Percentiles rank a stretch among this genome's conserved stretches.
Conservation (phyloP, 1,139 yeast species). For the Pichia sp. region DNA sequence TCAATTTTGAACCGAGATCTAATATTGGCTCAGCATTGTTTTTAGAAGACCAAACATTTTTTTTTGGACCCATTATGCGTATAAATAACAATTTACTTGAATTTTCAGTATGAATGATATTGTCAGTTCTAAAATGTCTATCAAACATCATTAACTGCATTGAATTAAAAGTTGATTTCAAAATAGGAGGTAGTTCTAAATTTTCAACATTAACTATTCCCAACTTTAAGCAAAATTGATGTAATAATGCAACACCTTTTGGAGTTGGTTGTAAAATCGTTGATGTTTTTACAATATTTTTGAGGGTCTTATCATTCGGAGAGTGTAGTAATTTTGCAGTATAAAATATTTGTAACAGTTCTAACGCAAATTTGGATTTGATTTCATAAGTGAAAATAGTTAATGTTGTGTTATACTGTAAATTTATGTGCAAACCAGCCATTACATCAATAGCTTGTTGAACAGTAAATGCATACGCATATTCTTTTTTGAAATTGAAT, state of each 20-base stretch:
- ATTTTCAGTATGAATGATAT: slow-evolving; percentile 57
- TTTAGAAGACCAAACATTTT: slow-evolving; percentile 63
- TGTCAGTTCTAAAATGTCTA: slow-evolving; percentile 53
- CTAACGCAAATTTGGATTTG: slow-evolving; percentile 42
- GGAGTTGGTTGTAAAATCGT: slow-evolving; percentile 77
- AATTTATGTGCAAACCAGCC: slow-evolving; percentile 42
- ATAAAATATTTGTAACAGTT: slow-evolving; percentile 51
- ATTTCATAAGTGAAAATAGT: slow-evolving; percentile 59
- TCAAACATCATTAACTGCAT: slow-evolving; percentile 68
- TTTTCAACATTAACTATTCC: slow-evolving; percentile 40
- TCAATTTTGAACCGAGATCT: slow-evolving; percentile 5
- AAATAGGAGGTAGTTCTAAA: slow-evolving; percentile 29
- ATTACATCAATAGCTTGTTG: slow-evolving; percentile 48
- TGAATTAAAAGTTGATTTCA: slow-evolving; percentile 55
- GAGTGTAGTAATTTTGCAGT: slow-evolving; percentile 65
- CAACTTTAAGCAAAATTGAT: slow-evolving; percentile 48
- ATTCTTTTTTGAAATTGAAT: slow-evolving; percentile 18
- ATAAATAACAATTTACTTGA: slow-evolving; percentile 61
- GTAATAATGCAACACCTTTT: slow-evolving; percentile 73
- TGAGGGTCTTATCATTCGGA: slow-evolving; percentile 65
- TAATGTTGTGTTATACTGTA: slow-evolving; percentile 44
- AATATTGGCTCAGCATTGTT: slow-evolving; percentile 36
- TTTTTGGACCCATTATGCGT: slow-evolving; percentile 56
- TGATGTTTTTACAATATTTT: slow-evolving; percentile 35
- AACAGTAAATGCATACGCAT: slow-evolving; percentile 50